phyloP scores from a whole-genome alignment of 78 protist genomes.

The Chrysochromulina tobinii region DNA sequence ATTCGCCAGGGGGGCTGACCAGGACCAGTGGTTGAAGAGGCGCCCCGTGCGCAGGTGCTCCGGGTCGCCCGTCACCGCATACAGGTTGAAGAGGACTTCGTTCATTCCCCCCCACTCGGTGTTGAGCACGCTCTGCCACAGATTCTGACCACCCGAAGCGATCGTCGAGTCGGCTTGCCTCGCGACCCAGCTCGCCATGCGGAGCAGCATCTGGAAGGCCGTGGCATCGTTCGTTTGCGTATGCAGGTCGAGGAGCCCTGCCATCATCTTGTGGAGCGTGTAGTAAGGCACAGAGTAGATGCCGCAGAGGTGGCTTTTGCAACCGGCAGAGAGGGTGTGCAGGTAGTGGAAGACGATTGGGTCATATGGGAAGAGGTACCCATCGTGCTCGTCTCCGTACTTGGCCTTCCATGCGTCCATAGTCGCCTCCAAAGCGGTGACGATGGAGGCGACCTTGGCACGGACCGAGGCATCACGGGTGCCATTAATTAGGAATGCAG shows the following conservation, averaged over 20 bases:
- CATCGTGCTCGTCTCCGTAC: neutral
- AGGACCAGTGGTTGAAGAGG: neutral
- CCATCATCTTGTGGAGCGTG: conserved; percentile 22
- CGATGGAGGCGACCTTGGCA: neutral
- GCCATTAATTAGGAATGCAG: neutral
- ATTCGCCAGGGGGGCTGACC: neutral
- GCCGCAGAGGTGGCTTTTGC: neutral
- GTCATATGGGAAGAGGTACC: neutral
- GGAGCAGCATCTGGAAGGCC: neutral
- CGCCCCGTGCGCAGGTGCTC: neutral
- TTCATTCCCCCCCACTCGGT: conserved; percentile 10
- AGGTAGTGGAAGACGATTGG: neutral
- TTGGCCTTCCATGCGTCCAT: neutral
- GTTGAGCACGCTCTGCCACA: neutral
- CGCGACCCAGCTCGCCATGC: neutral
- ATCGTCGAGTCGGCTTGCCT: too few relatives aligned
- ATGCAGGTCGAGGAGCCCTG: neutral
- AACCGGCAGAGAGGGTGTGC: too few relatives aligned
- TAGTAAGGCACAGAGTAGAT: conserved; percentile 1
- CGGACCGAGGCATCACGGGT: neutral
- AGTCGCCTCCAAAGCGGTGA: neutral
- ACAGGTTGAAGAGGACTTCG: neutral
- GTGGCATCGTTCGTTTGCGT: neutral
- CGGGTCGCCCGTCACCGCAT: neutral
- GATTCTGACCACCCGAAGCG: neutral